phyloP scores from a whole-genome alignment of 345 rosid species.

The Melastoma malabathricum region DNA sequence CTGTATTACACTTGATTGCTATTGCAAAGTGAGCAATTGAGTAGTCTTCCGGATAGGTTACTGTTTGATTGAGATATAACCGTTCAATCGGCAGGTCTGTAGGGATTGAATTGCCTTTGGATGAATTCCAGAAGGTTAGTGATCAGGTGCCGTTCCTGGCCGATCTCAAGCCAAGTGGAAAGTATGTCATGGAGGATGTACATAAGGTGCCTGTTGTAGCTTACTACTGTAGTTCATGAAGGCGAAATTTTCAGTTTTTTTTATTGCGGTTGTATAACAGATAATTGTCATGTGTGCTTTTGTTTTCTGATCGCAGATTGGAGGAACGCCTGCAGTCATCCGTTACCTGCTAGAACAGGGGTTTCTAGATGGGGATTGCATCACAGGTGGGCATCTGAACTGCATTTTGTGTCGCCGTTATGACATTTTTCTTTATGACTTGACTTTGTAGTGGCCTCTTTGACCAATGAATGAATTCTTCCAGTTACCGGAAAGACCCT shows the following conservation, averaged over 20 bases:
- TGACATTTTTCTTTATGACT: neutral
- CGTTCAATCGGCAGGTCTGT: slow-evolving; percentile 58
- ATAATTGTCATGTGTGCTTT: neutral
- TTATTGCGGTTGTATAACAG: neutral
- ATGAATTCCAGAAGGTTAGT: slow-evolving; percentile 95
- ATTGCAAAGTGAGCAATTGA: slow-evolving; percentile 60
- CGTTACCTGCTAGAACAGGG: slow-evolving; percentile 55
- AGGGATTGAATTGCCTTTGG: slow-evolving; percentile 73
- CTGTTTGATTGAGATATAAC: no score
- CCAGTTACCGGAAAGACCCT: slow-evolving; percentile 88
- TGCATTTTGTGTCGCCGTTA: neutral
- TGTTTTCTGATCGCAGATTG: slow-evolving; percentile 29
- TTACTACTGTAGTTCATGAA: no score
- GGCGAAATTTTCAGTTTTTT: neutral
- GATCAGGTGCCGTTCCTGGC: slow-evolving; percentile 87
- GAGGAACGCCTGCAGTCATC: slow-evolving; percentile 70
- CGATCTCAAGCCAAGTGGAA: slow-evolving; percentile 96
- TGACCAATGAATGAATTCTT: slow-evolving; percentile 8
- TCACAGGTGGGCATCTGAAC: slow-evolving; percentile 45
- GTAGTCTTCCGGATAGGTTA: no score
- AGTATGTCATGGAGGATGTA: slow-evolving; percentile 93
- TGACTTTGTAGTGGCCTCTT: neutral
- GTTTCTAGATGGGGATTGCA: slow-evolving; percentile 52
- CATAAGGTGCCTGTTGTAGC: slow-evolving; percentile 50
- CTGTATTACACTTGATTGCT: slow-evolving; percentile 89